Evolutionary conservation across 2,329 filamentous ascomycete species (phyloP).

Genomic region (Claviceps monticola): DNA sequence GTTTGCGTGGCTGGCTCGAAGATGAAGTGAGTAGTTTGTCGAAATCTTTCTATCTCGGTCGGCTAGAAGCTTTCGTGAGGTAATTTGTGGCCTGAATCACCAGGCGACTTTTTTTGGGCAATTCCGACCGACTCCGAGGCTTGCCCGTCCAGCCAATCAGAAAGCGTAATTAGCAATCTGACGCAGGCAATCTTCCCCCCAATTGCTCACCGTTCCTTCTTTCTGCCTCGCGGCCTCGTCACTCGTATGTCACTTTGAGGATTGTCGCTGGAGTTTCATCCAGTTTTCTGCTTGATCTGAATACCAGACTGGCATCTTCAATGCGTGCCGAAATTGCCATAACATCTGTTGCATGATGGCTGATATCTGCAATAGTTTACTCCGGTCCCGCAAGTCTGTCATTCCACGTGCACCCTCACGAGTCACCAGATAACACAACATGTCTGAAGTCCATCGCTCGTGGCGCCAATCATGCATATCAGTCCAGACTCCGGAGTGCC

Average conservation of each 20-base stretch:
- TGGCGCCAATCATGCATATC: neutral
- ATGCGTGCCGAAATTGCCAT: too few relatives aligned
- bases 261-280: neutral
- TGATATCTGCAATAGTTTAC: too few relatives aligned
- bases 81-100: constrained; percentile 28
- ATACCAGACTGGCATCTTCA: too few relatives aligned
- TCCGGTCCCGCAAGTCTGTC: too few relatives aligned
- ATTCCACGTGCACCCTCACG: too few relatives aligned
- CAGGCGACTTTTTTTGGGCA: constrained; percentile 17
- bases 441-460: neutral
- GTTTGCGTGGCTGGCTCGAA: constrained; percentile 34
- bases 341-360: too few relatives aligned
- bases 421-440: too few relatives aligned
- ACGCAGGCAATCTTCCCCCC: neutral
- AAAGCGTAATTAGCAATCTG: constrained; percentile 18
- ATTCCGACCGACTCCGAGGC: constrained; percentile 30
- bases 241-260: too few relatives aligned
- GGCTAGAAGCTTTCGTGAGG: constrained; percentile 32
- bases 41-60: constrained; percentile 32
- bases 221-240: too few relatives aligned
- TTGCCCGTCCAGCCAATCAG: constrained; percentile 20
- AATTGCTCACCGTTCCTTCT: neutral
- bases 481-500: neutral
- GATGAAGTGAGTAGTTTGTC: constrained; percentile 43
- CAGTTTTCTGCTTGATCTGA: too few relatives aligned